Percentiles rank a stretch among this genome's conserved stretches.
phyloP scores from a whole-genome alignment of 208 protist species.

The Phytomonas sp. region DNA sequence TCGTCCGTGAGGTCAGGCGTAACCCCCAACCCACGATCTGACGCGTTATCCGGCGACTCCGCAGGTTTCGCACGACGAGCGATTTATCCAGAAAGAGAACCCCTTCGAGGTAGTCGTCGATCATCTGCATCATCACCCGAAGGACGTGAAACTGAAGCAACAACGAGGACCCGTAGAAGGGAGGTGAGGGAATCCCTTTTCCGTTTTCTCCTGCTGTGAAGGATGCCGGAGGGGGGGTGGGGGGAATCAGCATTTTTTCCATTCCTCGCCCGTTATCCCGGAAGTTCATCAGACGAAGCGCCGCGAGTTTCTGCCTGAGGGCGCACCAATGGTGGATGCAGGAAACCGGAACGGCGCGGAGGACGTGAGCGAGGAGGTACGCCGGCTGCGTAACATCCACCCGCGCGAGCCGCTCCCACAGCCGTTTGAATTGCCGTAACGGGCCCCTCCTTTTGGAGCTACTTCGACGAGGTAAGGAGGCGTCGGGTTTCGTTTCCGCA shows the following conservation, averaged over 20 bases:
- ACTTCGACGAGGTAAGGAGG: too few relatives aligned
- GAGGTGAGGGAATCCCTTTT: not conserved
- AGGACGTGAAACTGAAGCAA: conserved; percentile 25
- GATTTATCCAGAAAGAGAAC: conserved; percentile 50
- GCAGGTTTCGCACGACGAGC: conserved; percentile 59
- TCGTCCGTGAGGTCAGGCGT: conserved; percentile 39
- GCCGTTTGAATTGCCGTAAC: conserved; percentile 9
- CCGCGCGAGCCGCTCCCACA: conserved; percentile 13
- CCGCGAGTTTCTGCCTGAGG: conserved; percentile 49
- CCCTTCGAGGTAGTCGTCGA: conserved; percentile 46
- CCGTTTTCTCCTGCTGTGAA: not conserved
- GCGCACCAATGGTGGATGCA: conserved; percentile 55
- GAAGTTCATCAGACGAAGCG: conserved; percentile 54
- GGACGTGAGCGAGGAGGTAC: conserved; percentile 41
- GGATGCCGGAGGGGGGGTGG: not conserved
- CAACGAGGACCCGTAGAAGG: not conserved
- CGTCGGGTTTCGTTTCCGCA: too few relatives aligned
- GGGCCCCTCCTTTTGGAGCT: too few relatives aligned
- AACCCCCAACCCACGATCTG: conserved; percentile 47
- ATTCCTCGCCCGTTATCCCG: conserved; percentile 15
- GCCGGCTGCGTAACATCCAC: conserved; percentile 22
- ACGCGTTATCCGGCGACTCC: conserved; percentile 45
- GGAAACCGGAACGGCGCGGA: conserved; percentile 51
- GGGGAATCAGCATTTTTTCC: conserved; percentile 5
- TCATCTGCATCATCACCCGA: conserved; percentile 25